These are phyloP conservation scores for Hygrophorus russula DNA, from an alignment of 768 basidiomycete genomes.

Conservation along the genomic window DNA sequence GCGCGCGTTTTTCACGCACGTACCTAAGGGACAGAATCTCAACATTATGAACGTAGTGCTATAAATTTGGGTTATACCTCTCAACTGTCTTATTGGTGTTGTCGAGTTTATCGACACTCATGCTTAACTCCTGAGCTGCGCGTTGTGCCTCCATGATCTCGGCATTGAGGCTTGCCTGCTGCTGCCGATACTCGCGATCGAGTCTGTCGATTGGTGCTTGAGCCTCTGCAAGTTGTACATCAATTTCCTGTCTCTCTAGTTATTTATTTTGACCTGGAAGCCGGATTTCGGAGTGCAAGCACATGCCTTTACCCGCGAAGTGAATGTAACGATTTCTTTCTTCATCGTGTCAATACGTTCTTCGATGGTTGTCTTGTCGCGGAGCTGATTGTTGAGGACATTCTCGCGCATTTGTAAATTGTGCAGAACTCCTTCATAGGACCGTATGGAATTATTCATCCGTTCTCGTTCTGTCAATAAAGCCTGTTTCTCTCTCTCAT, in stretches of 20 bases:
- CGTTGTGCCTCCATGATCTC: conserved; percentile 43
- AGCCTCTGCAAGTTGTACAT: conserved; percentile 46
- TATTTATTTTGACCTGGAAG: neutral
- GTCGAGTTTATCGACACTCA: conserved; percentile 49
- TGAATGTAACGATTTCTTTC: conserved; percentile 37
- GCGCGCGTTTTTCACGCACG: conserved; percentile 53
- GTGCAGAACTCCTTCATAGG: conserved; percentile 51
- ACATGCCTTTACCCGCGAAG: conserved; percentile 39
- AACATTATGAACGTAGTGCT: neutral
- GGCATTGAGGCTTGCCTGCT: conserved; percentile 36
- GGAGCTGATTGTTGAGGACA: conserved; percentile 42
- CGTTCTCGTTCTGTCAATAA: conserved; percentile 54
- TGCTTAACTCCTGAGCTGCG: conserved; percentile 52
- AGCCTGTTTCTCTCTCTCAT: conserved; percentile 51
- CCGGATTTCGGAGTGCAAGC: conserved; percentile 2
- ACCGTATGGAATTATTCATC: conserved; percentile 38
- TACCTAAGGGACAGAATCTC: conserved; percentile 39
- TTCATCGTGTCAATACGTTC: conserved; percentile 46
- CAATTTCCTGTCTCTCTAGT: conserved; percentile 40
- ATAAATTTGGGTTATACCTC: conserved; percentile 28
- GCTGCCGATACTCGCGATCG: conserved; percentile 40
- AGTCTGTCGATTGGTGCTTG: conserved; percentile 56
- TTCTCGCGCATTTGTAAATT: conserved; percentile 50
- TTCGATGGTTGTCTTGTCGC: conserved; percentile 47
- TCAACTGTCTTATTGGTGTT: conserved; percentile 54